phyloP scores from a whole-genome alignment of 2,329 filamentous ascomycete genomes.

The Davidsoniella neocaledoniae region DNA sequence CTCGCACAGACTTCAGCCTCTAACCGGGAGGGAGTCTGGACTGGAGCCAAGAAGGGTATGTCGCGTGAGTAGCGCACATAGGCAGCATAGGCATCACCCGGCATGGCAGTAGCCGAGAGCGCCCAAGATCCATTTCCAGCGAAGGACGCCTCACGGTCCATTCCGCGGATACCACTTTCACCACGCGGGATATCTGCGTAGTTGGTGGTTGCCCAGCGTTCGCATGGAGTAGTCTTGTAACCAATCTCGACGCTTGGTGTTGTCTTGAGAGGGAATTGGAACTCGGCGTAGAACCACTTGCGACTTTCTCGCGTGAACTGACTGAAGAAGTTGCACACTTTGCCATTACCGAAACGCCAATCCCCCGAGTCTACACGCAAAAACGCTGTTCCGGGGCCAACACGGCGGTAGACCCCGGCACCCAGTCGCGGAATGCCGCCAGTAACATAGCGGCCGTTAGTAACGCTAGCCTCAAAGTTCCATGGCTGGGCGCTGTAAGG shows the following conservation, averaged over 20 bases:
- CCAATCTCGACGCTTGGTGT: conserved; percentile 26
- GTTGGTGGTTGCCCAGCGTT: conserved; percentile 19
- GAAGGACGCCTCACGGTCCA: conserved; percentile 21
- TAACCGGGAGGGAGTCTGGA: conserved; percentile 18
- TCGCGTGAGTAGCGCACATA: conserved; percentile 24
- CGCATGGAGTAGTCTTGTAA: conserved; percentile 20
- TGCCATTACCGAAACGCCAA: conserved; percentile 19
- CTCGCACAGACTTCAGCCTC: conserved; percentile 27
- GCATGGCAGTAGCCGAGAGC: conserved; percentile 20
- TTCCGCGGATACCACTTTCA: conserved; percentile 21
- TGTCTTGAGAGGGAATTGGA: conserved; percentile 16
- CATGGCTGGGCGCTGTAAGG: conserved; percentile 19
- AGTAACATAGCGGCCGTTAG: conserved; percentile 14
- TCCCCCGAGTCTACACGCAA: conserved; percentile 26
- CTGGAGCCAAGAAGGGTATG: conserved; percentile 18
- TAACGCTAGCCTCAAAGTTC: conserved; percentile 22
- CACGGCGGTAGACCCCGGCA: conserved; percentile 20
- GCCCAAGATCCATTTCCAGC: conserved; percentile 23
- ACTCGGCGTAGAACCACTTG: conserved; percentile 18
- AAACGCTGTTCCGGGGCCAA: conserved; percentile 22
- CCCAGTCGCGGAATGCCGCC: conserved; percentile 17
- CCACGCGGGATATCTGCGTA: conserved; percentile 19
- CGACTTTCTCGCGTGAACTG: conserved; percentile 20
- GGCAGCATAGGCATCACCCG: conserved; percentile 17
- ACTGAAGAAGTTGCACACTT: conserved; percentile 20